phyloP scores from a whole-genome alignment of 257 asterid species.

The Plantago major region DNA sequence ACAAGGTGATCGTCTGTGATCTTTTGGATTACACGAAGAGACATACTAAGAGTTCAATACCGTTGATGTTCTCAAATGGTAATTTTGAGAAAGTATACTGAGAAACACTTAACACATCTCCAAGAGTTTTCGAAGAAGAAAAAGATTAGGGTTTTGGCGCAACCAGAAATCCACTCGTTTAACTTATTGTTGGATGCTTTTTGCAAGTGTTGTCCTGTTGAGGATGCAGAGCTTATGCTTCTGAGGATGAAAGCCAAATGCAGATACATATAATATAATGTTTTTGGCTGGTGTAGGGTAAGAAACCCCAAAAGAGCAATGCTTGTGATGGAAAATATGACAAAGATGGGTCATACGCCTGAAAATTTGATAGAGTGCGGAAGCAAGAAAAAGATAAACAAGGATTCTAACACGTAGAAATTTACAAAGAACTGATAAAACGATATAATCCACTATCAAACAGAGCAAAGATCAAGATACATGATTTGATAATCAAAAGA shows the following conservation, averaged over 20 bases:
- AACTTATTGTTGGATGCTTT: conserved; percentile 77
- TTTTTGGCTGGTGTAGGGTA: conserved; percentile 95
- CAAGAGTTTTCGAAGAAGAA: conserved; percentile 83
- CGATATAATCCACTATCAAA: too few relatives aligned
- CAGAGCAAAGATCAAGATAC: too few relatives aligned
- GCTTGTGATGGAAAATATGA: conserved; percentile 75
- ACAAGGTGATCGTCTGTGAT: conserved; percentile 84
- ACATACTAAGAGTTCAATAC: conserved; percentile 50
- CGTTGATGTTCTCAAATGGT: conserved; percentile 54
- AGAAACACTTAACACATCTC: conserved; percentile 80
- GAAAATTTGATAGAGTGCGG: too few relatives aligned
- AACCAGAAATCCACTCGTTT: conserved; percentile 78
- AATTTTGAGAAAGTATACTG: conserved; percentile 60
- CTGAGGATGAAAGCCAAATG: conserved; percentile 60
- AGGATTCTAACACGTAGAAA: too few relatives aligned
- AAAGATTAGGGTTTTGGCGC: conserved; percentile 81
- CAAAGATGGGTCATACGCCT: conserved; percentile 57
- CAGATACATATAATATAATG: conserved; percentile 71
- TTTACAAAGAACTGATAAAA: too few relatives aligned
- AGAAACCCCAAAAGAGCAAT: conserved; percentile 70
- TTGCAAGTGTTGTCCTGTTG: conserved; percentile 84
- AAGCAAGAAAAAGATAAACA: too few relatives aligned
- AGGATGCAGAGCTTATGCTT: conserved; percentile 75
- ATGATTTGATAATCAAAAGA: too few relatives aligned
- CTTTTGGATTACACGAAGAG: conserved; percentile 84